Percentiles rank a stretch among this genome's conserved stretches.
Conservation (phyloP, 495 filamentous ascomycete genomes). For the Bacidia rubella region DNA sequence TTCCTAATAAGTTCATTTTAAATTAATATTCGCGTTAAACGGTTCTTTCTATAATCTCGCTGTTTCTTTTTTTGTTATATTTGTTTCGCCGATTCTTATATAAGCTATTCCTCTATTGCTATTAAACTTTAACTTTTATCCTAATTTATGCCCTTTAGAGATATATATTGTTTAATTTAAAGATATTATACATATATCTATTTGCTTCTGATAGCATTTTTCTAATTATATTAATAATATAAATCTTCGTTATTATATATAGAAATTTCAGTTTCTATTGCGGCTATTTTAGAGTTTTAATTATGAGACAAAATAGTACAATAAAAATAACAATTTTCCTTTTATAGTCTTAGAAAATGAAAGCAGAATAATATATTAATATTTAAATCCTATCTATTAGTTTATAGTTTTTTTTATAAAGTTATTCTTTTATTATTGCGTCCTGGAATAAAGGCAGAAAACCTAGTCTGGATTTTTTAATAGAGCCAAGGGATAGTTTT, state of each 20-base stretch:
- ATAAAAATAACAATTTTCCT: not conserved
- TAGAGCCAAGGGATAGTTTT: not conserved
- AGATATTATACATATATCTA: not conserved
- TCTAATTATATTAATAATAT: not conserved
- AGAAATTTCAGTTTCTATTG: not conserved
- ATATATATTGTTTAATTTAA: not conserved
- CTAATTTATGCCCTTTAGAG: no score
- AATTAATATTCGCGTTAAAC: no score
- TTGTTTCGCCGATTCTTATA: no score
- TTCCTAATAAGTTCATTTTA: no score
- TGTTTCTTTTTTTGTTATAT: no score
- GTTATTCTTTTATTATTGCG: conserved; percentile 26
- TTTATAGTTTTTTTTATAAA: conserved; percentile 23
- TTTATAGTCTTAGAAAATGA: conserved; percentile 8
- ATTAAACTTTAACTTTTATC: no score
- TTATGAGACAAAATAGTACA: not conserved
- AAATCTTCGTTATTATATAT: not conserved
- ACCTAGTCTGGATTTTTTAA: conserved; percentile 14
- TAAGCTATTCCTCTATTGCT: no score
- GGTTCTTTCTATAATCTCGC: no score
- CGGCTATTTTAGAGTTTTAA: not conserved
- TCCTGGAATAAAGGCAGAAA: conserved; percentile 24
- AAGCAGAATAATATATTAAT: conserved; percentile 28
- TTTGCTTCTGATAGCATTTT: not conserved
- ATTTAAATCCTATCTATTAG: conserved; percentile 24